Base-by-base conservation (phyloP, 306 rosid species). In the Benincasa hispida region DNA sequence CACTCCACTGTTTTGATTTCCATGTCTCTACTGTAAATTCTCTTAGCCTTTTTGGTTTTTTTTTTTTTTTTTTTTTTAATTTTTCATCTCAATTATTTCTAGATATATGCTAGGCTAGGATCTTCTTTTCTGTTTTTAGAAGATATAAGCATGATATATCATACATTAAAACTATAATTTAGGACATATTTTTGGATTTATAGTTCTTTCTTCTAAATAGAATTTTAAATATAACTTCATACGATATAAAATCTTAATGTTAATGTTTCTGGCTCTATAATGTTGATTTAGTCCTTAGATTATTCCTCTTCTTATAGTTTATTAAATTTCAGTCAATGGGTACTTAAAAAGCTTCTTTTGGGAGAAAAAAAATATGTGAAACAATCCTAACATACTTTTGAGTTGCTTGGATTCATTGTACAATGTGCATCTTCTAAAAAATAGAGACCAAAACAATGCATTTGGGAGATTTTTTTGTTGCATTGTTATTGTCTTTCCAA, bases 401-500 rank as follows among this genome's bases (percentile, higher is more conserved):
- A 4, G 57, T 14, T 22, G 27, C 5, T 48, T 72, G 18, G 56
- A 18, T 72, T 72, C 60, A 48, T 47, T 72, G 60, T 27, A 72
- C 17, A 25, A 45, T 72, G 9, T 48, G 76, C 76, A 72, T 14
- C 76, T 28, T 72, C 76, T 72, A 10, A 48, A 48, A 45, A 17
- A 41, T 72, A 6, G 41, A 25, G 76, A 72, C 76, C 42, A 48
- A 72, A 28, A 48, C 76, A 72, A 72, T 72, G 76, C 21, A 48
- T 50, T 48, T 48, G 76, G 21, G 55, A 17, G 37, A 15, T 72
- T 72, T 72, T n/a, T 48, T 72, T 48, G 60, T 72, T 72, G 59
- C 60, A 72, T 72, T 72, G 42, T 72, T 72, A 28, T 72, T 72
- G 60, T 72, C 76, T 72, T 72, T 2, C 57, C 76, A 72, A 72